A percentile compares a stretch with the other conserved stretches of the same genome.
Conservation (phyloP, 2,329 filamentous ascomycete genomes). For the Colletotrichum endophyticum region DNA sequence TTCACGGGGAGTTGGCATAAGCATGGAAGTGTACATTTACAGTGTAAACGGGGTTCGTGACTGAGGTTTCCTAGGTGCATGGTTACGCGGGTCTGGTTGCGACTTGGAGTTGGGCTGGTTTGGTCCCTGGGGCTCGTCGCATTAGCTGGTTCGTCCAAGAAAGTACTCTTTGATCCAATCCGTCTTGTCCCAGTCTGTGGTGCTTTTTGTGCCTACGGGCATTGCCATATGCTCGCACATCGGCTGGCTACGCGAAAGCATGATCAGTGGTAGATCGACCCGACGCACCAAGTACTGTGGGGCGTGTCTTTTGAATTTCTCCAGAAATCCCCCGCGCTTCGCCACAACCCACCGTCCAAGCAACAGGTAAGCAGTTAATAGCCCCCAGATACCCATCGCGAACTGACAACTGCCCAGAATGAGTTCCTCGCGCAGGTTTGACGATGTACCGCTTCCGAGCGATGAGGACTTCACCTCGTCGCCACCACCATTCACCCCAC, state of each 20-base stretch:
- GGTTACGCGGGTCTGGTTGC: neutral
- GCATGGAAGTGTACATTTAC: conserved; percentile 5
- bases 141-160: conserved; percentile 4
- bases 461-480: neutral
- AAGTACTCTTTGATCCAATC: neutral
- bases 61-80: neutral
- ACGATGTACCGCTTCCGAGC: neutral
- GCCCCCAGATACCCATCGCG: neutral
- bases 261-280: neutral
- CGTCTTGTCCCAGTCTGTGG: neutral
- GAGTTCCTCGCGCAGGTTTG: no score
- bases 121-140: conserved; percentile 2
- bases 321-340: neutral
- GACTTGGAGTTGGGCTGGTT: conserved; percentile 10
- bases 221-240: neutral
- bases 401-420: neutral
- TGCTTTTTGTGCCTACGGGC: neutral
- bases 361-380: neutral
- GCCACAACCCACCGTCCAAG: neutral
- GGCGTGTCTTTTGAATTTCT: neutral
- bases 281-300: neutral
- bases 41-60: conserved; percentile 1
- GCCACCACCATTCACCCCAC: neutral
- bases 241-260: neutral
- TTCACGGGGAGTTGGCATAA: neutral